Percentiles rank a stretch among this genome's conserved stretches.
Evolutionary conservation across 2,329 filamentous ascomycete species (phyloP).

Genomic region (Shiraia bambusicola): DNA sequence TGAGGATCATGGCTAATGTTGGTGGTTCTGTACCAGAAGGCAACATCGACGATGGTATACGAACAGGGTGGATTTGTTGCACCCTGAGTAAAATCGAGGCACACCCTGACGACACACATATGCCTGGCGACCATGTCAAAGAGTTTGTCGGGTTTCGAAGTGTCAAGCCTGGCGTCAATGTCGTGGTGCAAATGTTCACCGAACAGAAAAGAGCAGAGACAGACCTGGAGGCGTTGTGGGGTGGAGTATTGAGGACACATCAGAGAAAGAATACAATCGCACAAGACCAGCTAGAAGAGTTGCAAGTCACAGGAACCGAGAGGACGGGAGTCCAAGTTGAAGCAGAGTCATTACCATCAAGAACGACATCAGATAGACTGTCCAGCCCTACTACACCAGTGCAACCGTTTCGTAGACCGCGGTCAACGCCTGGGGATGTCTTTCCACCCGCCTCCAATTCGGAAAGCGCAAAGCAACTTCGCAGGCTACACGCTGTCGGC

Average conservation of each 20-base stretch:
- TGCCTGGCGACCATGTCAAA: constrained; percentile 42
- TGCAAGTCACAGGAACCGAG: constrained; percentile 21
- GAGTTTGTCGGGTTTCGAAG: constrained; percentile 77
- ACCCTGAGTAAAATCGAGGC: constrained; percentile 74
- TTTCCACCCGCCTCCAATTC: constrained; percentile 26
- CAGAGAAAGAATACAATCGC: constrained; percentile 41
- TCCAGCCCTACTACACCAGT: constrained; percentile 7
- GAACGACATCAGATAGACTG: background rate
- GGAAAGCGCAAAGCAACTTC: constrained; percentile 18
- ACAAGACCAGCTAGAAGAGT: constrained; percentile 29
- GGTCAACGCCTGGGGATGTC: constrained; percentile 25
- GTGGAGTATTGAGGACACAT: constrained; percentile 48
- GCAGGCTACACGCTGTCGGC: constrained; percentile 32
- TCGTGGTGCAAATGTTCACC: constrained; percentile 72
- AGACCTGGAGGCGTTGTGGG: constrained; percentile 67
- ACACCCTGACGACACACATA: constrained; percentile 42
- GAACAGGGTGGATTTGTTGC: constrained; percentile 94
- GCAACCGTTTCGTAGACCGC: constrained; percentile 20
- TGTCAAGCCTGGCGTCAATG: constrained; percentile 56
- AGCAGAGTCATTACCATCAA: background rate
- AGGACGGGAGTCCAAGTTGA: background rate
- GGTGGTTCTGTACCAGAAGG: constrained; percentile 57
- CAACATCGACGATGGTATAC: constrained; percentile 77
- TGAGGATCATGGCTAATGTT: constrained; percentile 74
- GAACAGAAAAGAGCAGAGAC: constrained; percentile 69